These are phyloP conservation scores for Limnanthes douglasii DNA, from an alignment of 345 rosid genomes.

Conservation along the genomic window DNA sequence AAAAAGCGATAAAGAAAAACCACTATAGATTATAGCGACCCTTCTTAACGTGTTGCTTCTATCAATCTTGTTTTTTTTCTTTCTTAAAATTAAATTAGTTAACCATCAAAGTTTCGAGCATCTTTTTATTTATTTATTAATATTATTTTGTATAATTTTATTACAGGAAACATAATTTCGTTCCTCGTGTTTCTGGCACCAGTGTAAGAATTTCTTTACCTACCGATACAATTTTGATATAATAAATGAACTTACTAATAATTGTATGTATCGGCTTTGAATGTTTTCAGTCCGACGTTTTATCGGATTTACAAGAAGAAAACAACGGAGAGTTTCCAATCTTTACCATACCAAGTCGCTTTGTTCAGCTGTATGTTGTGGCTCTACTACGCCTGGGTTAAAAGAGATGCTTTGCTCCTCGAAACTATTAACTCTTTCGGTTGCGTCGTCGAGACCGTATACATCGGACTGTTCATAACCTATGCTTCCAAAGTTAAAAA, in stretches of 20 bases:
- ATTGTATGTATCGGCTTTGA: not conserved
- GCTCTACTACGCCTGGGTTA: conserved; percentile 69
- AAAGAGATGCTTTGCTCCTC: conserved; percentile 45
- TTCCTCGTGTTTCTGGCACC: conserved; percentile 71
- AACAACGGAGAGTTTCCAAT: conserved; percentile 68
- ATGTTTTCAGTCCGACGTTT: conserved; percentile 58
- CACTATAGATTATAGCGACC: too few relatives aligned
- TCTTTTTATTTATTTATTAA: not conserved
- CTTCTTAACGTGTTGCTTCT: too few relatives aligned
- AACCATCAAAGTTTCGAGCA: too few relatives aligned
- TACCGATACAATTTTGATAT: not conserved
- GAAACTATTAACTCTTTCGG: conserved; percentile 83
- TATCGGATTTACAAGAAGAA: conserved; percentile 45
- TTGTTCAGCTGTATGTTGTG: conserved; percentile 86
- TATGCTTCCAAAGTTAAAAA: conserved; percentile 37
- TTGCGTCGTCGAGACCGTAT: conserved; percentile 48
- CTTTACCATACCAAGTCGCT: conserved; percentile 75
- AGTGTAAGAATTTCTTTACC: conserved; percentile 27
- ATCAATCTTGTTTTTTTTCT: too few relatives aligned
- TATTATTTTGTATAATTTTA: not conserved
- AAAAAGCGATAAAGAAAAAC: too few relatives aligned
- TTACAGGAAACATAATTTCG: conserved; percentile 66
- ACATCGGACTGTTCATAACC: conserved; percentile 40
- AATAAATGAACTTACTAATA: not conserved
- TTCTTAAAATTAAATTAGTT: too few relatives aligned